Base-by-base conservation (phyloP, 768 basidiomycete species). In the Mycena latifolia region DNA sequence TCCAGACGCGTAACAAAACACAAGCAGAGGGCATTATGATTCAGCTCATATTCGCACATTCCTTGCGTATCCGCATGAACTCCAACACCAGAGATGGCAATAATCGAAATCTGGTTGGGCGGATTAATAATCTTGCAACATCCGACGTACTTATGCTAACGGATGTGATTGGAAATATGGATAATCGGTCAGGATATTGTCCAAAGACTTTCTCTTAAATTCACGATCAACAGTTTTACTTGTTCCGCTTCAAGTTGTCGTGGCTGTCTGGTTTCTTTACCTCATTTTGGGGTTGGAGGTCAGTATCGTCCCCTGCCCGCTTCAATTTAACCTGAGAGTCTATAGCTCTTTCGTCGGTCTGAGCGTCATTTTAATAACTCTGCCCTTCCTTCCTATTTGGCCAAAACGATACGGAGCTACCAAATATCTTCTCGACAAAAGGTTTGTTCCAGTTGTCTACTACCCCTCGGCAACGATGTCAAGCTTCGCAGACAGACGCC, bases 121-220 rank as follows among this genome's bases (percentile, higher is more conserved):
- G 82, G 67, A 84, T 90, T 72, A 89, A 87, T 73, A 89, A 89
- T 54, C 75, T 89, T 12, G 81, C 87, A 55, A 83, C 87, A 18
- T 83, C 85, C 1, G 88, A 90, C 70, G 71, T 86, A 18, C 75
- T 52, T 12, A 51, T 29, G n/a, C 25, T 74, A 0, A 58, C 63
- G 5, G 64, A 47, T 2, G 37, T 56, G 4, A 22, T 58, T n/a
- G 47, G 72, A 73, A 3, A 24, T 70, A 18, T 70, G 70, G 62
- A 54, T 73, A 22, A 41, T 3, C 22, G 31, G 31, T 33, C 5
- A 33, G 31, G 11, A 33, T 33, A 33, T 33, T 5, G 31, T 33
- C 31, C 31, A 11, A 33, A 33, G 6, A 11, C 31, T 33, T 33
- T 33, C 31, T 6, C 31, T 5, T 33, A 6, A 33, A 11, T 11